These are phyloP conservation scores for Pueraria montana DNA, from an alignment of 306 rosid genomes.

Conservation along the genomic window DNA sequence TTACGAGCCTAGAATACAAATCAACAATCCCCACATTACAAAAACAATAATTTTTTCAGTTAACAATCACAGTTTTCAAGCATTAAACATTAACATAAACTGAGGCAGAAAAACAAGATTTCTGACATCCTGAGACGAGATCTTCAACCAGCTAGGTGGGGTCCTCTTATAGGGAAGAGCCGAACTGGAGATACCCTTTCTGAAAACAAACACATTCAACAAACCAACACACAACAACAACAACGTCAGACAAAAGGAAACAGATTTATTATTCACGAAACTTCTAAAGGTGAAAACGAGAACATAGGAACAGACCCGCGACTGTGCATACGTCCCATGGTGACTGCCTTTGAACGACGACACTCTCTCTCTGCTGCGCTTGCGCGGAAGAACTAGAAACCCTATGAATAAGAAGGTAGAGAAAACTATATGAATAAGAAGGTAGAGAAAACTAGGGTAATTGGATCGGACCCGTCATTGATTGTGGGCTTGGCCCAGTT, in stretches of 20 bases:
- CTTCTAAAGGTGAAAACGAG: neutral
- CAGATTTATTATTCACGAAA: neutral
- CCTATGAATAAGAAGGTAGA: neutral
- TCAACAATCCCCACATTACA: neutral
- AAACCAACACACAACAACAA: neutral
- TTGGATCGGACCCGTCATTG: neutral
- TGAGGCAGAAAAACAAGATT: neutral
- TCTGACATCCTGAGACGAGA: conserved; percentile 78
- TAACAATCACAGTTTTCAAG: neutral
- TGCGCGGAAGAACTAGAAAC: conserved; percentile 32
- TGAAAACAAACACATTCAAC: conserved; percentile 43
- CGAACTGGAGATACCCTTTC: conserved; percentile 92
- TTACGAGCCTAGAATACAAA: neutral
- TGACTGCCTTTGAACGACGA: conserved; percentile 41
- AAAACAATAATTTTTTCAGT: neutral
- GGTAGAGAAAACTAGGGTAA: conserved; percentile 54
- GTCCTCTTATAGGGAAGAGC: conserved; percentile 91
- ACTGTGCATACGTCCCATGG: conserved; percentile 94
- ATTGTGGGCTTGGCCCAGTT: neutral
- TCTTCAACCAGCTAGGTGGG: conserved; percentile 82
- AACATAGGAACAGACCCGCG: conserved; percentile 59
- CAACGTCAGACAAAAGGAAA: neutral
- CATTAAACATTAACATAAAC: neutral
- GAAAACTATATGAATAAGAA: conserved; percentile 4
- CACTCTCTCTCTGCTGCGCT: conserved; percentile 28